phyloP scores from a whole-genome alignment of 129 eudicot genomes.

The sunflower (Helianthus annuus) region DNA sequence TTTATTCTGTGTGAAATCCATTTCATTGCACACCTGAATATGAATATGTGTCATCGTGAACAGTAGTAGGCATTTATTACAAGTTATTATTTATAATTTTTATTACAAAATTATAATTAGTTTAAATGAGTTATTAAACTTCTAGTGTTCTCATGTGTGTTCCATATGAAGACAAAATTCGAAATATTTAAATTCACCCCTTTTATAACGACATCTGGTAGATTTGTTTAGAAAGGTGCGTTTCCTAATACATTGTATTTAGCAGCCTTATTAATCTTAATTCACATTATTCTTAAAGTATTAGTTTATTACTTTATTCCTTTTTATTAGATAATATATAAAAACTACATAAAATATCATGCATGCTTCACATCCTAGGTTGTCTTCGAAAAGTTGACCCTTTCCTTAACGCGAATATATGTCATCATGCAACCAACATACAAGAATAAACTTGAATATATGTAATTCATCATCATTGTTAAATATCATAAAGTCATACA shows the following conservation, averaged over 20 bases:
- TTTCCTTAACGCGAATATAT: background rate
- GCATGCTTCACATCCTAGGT: conserved; percentile 38
- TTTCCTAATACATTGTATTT: conserved; percentile 34
- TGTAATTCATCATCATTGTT: too few species aligned
- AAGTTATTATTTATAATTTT: too few species aligned
- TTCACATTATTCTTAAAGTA: conserved; percentile 23
- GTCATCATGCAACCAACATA: conserved; percentile 7
- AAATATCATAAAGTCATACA: too few species aligned
- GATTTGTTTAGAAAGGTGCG: conserved; percentile 37
- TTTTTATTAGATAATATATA: conserved; percentile 2
- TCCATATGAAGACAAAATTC: conserved; percentile 23
- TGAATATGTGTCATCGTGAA: too few species aligned
- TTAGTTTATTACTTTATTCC: conserved; percentile 9
- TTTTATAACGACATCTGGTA: conserved; percentile 18
- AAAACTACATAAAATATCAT: conserved; percentile 5
- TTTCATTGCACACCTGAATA: too few species aligned
- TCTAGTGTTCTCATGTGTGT: conserved; percentile 19
- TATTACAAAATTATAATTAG: too few species aligned
- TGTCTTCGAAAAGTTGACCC: conserved; percentile 40
- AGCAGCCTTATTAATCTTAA: conserved; percentile 15
- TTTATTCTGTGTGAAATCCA: too few species aligned
- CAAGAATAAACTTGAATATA: too few species aligned
- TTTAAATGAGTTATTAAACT: too few species aligned
- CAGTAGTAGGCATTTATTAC: too few species aligned
- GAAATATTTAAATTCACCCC: background rate